phyloP scores from a whole-genome alignment of 176 grass and related monocot species.

The Puccinellia tenuiflora region DNA sequence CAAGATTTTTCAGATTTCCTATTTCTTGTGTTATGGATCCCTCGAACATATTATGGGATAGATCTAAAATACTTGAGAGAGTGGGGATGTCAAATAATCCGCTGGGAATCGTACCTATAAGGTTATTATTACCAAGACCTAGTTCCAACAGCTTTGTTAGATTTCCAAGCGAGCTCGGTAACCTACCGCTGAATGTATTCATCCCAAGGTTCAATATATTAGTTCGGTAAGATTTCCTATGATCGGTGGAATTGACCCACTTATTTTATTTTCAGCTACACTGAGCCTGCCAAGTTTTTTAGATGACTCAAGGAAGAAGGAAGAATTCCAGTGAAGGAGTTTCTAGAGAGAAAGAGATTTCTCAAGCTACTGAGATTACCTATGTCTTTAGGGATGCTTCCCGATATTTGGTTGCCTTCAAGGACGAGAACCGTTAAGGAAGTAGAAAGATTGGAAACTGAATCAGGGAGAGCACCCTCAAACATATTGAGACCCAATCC shows the following conservation, averaged over 20 bases:
- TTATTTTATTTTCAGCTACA: not conserved
- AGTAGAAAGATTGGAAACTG: not conserved
- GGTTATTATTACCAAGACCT: not conserved
- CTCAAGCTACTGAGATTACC: not conserved
- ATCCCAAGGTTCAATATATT: not conserved
- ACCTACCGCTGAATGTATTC: not conserved
- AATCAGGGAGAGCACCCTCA: not conserved
- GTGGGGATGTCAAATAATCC: not conserved
- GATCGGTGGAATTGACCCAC: not conserved
- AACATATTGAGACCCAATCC: not conserved
- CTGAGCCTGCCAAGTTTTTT: not conserved
- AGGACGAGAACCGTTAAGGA: not conserved
- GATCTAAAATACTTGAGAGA: not conserved
- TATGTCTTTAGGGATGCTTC: constrained; percentile 2
- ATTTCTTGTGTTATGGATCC: not conserved
- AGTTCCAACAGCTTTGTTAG: not conserved
- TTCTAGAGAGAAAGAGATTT: not conserved
- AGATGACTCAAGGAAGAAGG: not conserved
- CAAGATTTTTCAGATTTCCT: not conserved
- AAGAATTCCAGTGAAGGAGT: not conserved
- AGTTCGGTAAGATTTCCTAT: constrained; percentile 33
- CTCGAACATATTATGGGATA: not conserved
- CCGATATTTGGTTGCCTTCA: not conserved
- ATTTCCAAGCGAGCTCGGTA: not conserved
- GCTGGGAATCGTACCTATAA: not conserved